Percentiles rank a stretch among this genome's conserved stretches.
These are phyloP conservation scores for Macrocybe gigantea DNA, from an alignment of 768 basidiomycete genomes.

Conservation along the genomic window DNA sequence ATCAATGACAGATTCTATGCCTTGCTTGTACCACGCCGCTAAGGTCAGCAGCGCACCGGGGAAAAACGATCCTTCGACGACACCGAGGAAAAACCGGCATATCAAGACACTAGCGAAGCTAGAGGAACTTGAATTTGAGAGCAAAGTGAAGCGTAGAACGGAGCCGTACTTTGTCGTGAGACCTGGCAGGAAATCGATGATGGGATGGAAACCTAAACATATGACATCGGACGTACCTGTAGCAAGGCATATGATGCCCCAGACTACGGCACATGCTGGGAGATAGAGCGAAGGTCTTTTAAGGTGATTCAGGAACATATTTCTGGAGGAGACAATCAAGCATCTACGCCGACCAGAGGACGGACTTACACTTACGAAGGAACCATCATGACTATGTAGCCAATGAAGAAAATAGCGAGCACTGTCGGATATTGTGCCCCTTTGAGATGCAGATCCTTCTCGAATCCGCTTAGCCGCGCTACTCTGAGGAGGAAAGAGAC, in stretches of 20 bases:
- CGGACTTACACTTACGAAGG: conserved; percentile 20
- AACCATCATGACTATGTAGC: conserved; percentile 21
- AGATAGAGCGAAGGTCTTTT: conserved; percentile 50
- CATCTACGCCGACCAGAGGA: not conserved
- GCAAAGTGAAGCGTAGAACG: not conserved
- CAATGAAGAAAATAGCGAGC: conserved; percentile 42
- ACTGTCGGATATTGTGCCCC: conserved; percentile 45
- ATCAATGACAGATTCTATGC: not conserved
- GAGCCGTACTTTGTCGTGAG: conserved; percentile 21
- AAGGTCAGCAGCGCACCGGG: conserved; percentile 30
- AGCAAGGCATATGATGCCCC: conserved; percentile 41
- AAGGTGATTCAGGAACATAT: conserved; percentile 52
- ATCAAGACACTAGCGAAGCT: conserved; percentile 36
- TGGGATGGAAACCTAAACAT: not conserved
- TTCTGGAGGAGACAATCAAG: conserved; percentile 37
- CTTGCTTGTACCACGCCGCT: conserved; percentile 6
- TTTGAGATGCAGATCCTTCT: conserved; percentile 39
- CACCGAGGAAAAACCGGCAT: conserved; percentile 45
- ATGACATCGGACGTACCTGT: conserved; percentile 21
- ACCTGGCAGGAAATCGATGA: conserved; percentile 8
- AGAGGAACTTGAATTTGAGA: not conserved
- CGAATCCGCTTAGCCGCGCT: conserved; percentile 49
- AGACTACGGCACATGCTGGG: conserved; percentile 43
- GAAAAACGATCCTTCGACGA: conserved; percentile 42
- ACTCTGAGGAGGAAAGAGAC: conserved; percentile 25